Percentiles rank a stretch among this genome's conserved stretches.
Evolutionary conservation across 371 early-diverging fungal genomes (phyloP).

Genomic region (Mortierella sp.): DNA sequence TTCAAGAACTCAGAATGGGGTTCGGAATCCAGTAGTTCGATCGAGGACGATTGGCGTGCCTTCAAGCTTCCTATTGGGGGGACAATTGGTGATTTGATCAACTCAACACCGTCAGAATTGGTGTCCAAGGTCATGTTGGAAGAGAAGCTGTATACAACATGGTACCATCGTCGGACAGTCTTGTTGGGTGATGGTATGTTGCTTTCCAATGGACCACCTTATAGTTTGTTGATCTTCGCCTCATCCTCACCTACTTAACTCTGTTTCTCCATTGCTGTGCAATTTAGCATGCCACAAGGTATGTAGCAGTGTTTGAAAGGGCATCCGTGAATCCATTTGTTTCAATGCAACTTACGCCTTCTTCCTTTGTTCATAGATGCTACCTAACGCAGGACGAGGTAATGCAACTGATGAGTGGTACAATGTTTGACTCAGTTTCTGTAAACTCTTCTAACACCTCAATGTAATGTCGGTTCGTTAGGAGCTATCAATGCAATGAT

Average conservation of each 20-base stretch:
- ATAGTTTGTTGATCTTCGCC: too few relatives aligned
- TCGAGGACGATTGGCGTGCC: slow-evolving; percentile 10
- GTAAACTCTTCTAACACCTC: not conserved
- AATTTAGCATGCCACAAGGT: slow-evolving; percentile 27
- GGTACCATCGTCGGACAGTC: slow-evolving; percentile 18
- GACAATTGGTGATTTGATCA: slow-evolving; percentile 23
- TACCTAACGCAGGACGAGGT: slow-evolving; percentile 21
- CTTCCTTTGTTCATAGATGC: slow-evolving; percentile 9
- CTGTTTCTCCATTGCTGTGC: not conserved
- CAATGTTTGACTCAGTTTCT: too few relatives aligned
- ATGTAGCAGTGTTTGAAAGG: not conserved
- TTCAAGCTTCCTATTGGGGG: slow-evolving; percentile 12
- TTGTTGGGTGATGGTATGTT: slow-evolving; percentile 30
- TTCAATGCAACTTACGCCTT: too few relatives aligned
- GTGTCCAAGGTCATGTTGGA: slow-evolving; percentile 22
- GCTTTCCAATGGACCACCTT: not conserved
- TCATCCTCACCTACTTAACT: too few relatives aligned
- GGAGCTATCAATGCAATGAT: slow-evolving; percentile 28
- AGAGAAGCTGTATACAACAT: slow-evolving; percentile 30
- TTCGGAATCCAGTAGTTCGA: slow-evolving; percentile 10
- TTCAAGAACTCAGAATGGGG: slow-evolving; percentile 21
- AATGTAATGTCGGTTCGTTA: too few relatives aligned
- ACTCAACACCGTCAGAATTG: slow-evolving; percentile 5
- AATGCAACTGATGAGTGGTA: not conserved
- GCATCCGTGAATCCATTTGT: too few relatives aligned